These are phyloP conservation scores for Leptomonas seymouri DNA, from an alignment of 208 protist genomes.

Conservation along the genomic window DNA sequence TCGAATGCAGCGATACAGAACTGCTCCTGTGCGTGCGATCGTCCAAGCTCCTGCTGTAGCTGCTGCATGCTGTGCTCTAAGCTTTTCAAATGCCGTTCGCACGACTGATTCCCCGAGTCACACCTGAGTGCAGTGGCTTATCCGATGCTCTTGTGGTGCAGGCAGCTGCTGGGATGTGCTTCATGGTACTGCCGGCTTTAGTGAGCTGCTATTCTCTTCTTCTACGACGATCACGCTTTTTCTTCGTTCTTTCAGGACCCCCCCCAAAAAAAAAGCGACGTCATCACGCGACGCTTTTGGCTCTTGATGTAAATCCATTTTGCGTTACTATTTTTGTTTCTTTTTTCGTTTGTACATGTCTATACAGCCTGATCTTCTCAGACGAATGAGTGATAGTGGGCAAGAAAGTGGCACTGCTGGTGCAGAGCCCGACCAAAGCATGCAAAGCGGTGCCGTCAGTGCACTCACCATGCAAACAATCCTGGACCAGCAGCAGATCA, in stretches of 20 bases:
- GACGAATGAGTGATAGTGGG: background rate
- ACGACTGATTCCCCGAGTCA: too few species aligned
- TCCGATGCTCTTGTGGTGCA: too few species aligned
- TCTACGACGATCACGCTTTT: background rate
- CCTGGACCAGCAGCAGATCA: conserved; percentile 73
- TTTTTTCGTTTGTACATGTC: background rate
- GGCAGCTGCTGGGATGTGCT: too few species aligned
- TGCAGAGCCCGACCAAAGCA: background rate
- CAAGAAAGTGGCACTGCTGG: background rate
- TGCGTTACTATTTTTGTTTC: background rate
- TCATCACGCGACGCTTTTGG: too few species aligned
- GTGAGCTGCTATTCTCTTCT: too few species aligned
- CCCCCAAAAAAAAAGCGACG: too few species aligned
- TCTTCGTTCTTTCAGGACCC: conserved; percentile 8
- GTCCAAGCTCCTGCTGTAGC: too few species aligned
- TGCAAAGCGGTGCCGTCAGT: background rate
- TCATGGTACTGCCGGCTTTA: too few species aligned
- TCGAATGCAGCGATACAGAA: too few species aligned
- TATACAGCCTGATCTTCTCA: conserved; percentile 4
- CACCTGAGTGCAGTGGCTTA: background rate
- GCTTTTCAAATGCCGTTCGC: too few species aligned
- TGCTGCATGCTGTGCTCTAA: too few species aligned
- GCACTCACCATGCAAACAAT: conserved; percentile 64
- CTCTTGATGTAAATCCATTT: background rate
- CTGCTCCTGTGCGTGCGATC: too few species aligned